Evolutionary conservation across 2,329 filamentous ascomycete genomes (phyloP), one percentile per base, ranked within the genome.

Genomic region (Talaromyces sp.): DNA sequence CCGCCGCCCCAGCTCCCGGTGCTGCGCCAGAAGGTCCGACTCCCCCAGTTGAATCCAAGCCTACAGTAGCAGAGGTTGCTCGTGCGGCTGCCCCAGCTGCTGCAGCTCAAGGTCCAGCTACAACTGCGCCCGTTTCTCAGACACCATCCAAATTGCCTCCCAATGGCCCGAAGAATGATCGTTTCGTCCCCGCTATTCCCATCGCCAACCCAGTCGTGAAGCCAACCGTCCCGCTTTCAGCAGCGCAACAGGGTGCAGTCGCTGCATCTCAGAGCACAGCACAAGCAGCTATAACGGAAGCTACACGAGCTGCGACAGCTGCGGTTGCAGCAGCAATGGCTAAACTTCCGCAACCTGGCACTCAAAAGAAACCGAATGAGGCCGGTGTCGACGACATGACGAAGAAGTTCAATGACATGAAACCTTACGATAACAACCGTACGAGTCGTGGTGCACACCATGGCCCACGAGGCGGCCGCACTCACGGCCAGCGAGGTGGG

Each of bases 241-340:
- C 65, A 57, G 67, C 70, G 63, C 61, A 64, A 56, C 66, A 59
- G 9, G 57, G 52, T 51, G 53, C 72, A 17, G 56, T 68, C 59
- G 61, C 67, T 53, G 62, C 63, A n/a, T 61, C 68, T 13, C 70
- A 71, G 56, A 66, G 67, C 35, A 63, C 63, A n/a, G 63, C 67
- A 33, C 67, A 70, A 54, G 67, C 71, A 28, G 72, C 75, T 2
- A 73, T 77, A 63, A 75, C 77, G 35, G 77, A 80, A 63, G 78
- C 77, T 7, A 77, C 76, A 46, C 73, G 74, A 56, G 75, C 78
- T 36, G 77, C 79, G n/a, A 77, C 75, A 46, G 77, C 77, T 53
- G 78, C 78, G 35, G 79, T 81, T 54, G 78, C 77, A 25, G 75
- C 75, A 19, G 79, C 78, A 3, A 80, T 81, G 78, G 78, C 78